phyloP scores from a whole-genome alignment of 129 eudicot genomes.

The Lonicera japonica region DNA sequence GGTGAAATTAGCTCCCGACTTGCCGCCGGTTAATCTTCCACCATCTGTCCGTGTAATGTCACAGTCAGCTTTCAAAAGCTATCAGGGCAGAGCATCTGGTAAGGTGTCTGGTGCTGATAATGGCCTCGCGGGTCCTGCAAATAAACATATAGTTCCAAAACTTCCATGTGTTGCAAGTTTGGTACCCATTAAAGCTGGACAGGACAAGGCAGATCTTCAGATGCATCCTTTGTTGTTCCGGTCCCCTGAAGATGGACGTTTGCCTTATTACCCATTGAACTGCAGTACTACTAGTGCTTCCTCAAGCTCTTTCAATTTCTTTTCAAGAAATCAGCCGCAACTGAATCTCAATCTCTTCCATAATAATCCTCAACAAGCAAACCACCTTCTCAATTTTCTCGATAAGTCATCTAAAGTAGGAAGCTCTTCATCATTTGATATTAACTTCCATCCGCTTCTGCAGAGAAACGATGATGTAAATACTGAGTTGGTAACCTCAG shows the following conservation, averaged over 20 bases:
- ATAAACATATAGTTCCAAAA: constrained; percentile 15
- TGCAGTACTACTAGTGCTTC: constrained; percentile 29
- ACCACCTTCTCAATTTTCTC: constrained; percentile 36
- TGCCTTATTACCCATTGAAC: constrained; percentile 60
- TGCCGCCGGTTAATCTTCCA: constrained; percentile 97
- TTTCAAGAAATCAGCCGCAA: constrained; percentile 46
- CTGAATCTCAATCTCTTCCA: constrained; percentile 55
- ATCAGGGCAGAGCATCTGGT: constrained; percentile 33
- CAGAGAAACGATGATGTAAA: constrained; percentile 49
- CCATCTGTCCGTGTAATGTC: constrained; percentile 89
- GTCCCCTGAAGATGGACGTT: constrained; percentile 53
- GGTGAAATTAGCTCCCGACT: constrained; percentile 82
- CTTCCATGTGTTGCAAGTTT: constrained; percentile 13
- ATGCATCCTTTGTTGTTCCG: constrained; percentile 92
- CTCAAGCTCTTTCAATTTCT: constrained; percentile 53
- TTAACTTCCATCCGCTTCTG: constrained; percentile 86
- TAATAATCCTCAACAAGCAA: constrained; percentile 45
- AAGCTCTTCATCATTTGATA: constrained; percentile 27
- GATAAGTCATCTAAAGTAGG: constrained; percentile 45
- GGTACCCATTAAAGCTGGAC: constrained; percentile 26
- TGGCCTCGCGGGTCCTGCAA: constrained; percentile 12
- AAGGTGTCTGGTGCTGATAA: constrained; percentile 17
- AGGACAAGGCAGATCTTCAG: constrained; percentile 56
- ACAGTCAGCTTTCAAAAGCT: constrained; percentile 60
- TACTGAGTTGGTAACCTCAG: constrained; percentile 10